Percentiles rank a stretch among this genome's conserved stretches.
phyloP scores from a whole-genome alignment of 106 monocot genomes.

The Gastrodia elata region DNA sequence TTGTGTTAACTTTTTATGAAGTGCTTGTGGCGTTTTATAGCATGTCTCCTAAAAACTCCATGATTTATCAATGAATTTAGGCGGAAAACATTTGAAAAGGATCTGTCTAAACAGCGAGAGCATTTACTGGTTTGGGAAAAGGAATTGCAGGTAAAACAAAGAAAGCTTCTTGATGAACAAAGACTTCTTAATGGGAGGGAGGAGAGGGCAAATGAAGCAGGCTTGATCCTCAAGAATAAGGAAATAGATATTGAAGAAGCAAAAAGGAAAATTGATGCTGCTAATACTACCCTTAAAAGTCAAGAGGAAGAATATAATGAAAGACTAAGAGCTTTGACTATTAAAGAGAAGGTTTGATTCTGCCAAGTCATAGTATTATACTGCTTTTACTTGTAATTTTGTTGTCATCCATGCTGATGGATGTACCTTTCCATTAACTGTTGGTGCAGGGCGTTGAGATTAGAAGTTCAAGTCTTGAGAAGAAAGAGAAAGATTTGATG shows the following conservation, averaged over 20 bases:
- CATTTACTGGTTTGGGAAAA: slow-evolving; percentile 72
- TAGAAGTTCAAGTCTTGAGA: slow-evolving; percentile 25
- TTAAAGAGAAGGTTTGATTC: slow-evolving; percentile 67
- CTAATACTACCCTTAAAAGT: slow-evolving; percentile 35
- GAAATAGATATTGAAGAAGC: slow-evolving; percentile 69
- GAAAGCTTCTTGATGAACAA: slow-evolving; percentile 73
- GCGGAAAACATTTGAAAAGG: slow-evolving; percentile 48
- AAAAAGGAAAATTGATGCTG: slow-evolving; percentile 27
- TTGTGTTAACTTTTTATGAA: background rate
- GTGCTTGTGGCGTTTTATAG: background rate
- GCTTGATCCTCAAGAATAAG: slow-evolving; percentile 40
- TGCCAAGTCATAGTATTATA: background rate
- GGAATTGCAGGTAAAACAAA: slow-evolving; percentile 69
- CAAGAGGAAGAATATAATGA: slow-evolving; percentile 57
- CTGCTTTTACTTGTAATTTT: background rate
- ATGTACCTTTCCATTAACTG: background rate
- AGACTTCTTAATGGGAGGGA: slow-evolving; percentile 78
- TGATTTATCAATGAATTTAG: slow-evolving; percentile 19
- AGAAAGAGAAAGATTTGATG: slow-evolving; percentile 46
- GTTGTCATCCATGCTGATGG: background rate
- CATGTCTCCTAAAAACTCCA: background rate
- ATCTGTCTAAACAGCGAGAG: slow-evolving; percentile 49
- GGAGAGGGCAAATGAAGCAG: slow-evolving; percentile 49
- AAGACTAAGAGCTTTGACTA: slow-evolving; percentile 40
- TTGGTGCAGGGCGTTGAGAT: slow-evolving; percentile 35